Base-by-base conservation (phyloP, 352 stramenopile genomes). In the Phytophthora cactorum region DNA sequence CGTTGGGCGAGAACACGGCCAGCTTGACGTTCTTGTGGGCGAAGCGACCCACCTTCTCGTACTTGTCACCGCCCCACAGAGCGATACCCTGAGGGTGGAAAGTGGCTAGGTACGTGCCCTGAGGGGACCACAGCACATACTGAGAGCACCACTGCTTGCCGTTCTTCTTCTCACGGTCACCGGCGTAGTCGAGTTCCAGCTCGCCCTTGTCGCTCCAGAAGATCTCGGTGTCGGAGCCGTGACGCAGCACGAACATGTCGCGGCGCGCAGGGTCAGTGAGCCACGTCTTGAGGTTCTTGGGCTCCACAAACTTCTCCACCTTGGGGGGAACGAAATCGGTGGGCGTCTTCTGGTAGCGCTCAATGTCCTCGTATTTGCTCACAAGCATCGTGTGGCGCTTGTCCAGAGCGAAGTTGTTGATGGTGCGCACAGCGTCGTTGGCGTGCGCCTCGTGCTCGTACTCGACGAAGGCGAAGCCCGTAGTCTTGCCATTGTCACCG, bases 91-190 rank as follows among this genome's bases (percentile, higher is more conserved):
- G 97, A 22, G 85, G 84, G 68, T 99, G 97, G 59, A 99, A 98
- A n/a, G 98, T 99, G 22, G 96, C 93, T 47, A 99, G 82, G 78
- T 99, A 99, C 58, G 86, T 97, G 56, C 98, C 98, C 52, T 98
- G 92, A 6, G 97, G 96, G 56, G 88, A 98, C 98, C 98, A 99
- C 69, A 98, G 82, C 52, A 98, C 94, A 75, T 99, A 99, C 74
- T 98, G 95, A 70, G 98, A 97, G 81, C 97, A 99, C 98, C 97
- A 99, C 72, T 95, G 82, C 70, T 98, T 97, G 49, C 96, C 96
- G 36, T 94, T 96, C 67, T 79, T 79, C 82, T 99, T 99, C 76
- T 99, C 97, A 12, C 97, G 88, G 58, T 90, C 89, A 17, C 97
- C 97, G 63, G 96, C 97, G 59, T 99, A 99, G 59, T 98, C 96